Conservation (phyloP, 768 basidiomycete genomes). For the Trametes gibbosa region DNA sequence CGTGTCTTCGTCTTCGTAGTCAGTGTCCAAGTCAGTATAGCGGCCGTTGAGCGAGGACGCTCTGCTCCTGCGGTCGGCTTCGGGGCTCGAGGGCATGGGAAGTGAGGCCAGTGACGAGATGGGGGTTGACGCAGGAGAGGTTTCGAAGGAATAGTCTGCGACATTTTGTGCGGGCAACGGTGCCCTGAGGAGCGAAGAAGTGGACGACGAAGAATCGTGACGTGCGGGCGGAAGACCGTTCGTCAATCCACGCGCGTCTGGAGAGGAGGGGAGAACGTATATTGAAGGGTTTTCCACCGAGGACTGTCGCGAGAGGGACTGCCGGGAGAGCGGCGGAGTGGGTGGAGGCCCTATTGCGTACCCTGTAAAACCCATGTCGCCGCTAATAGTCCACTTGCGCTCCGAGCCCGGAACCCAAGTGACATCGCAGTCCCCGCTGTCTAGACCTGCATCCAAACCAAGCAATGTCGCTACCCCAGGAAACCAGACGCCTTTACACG, state of each 20-base stretch:
- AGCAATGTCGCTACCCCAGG: conserved; percentile 80
- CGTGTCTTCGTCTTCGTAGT: conserved; percentile 23
- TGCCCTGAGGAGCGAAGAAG: conserved; percentile 63
- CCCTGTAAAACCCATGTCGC: conserved; percentile 69
- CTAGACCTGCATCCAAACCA: conserved; percentile 72
- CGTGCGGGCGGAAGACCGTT: conserved; percentile 25
- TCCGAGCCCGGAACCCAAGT: conserved; percentile 57
- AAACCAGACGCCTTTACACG: conserved; percentile 77
- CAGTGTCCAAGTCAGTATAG: conserved; percentile 20
- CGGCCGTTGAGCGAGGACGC: conserved; percentile 35
- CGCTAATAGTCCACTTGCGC: conserved; percentile 58
- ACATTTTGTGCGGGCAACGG: conserved; percentile 65
- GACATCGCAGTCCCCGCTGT: conserved; percentile 66
- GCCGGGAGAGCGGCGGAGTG: conserved; percentile 38
- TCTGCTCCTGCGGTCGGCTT: conserved; percentile 37
- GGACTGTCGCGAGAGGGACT: conserved; percentile 43
- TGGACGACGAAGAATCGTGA: conserved; percentile 13
- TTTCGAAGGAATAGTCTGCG: conserved; percentile 77
- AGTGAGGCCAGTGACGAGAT: conserved; percentile 38
- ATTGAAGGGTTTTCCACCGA: conserved; percentile 28
- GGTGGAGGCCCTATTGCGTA: conserved; percentile 53
- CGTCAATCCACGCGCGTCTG: conserved; percentile 10
- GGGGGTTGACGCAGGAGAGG: conserved; percentile 52
- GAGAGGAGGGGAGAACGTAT: conserved; percentile 25
- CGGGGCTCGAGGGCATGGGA: conserved; percentile 33